Evolutionary conservation across 2,329 filamentous ascomycete species (phyloP).

Genomic region (Penicillium thymicola): DNA sequence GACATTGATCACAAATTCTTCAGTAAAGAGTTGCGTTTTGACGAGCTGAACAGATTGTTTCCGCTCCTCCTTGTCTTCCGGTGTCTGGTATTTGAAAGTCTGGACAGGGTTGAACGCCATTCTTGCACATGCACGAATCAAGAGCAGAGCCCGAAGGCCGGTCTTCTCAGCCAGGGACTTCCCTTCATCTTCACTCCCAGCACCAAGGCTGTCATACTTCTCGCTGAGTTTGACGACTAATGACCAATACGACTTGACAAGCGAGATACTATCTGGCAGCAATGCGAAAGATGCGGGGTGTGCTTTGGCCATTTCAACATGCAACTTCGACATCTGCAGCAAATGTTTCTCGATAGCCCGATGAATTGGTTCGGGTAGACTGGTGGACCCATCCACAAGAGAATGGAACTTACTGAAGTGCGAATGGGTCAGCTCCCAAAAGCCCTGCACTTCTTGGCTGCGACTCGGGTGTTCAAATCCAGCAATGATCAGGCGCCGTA

Average conservation of each 20-base stretch:
- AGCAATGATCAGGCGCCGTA: conserved; percentile 73
- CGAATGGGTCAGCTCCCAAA: conserved; percentile 75
- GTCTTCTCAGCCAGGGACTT: conserved; percentile 69
- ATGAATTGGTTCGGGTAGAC: conserved; percentile 53
- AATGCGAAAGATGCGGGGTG: conserved; percentile 81
- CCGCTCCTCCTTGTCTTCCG: conserved; percentile 73
- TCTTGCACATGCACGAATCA: conserved; percentile 77
- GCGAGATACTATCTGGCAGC: conserved; percentile 72
- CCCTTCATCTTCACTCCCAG: conserved; percentile 48
- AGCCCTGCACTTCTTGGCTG: conserved; percentile 69
- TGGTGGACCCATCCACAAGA: conserved; percentile 58
- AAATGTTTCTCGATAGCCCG: conserved; percentile 77
- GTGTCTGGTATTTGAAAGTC: conserved; percentile 77
- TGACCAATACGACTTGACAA: conserved; percentile 82
- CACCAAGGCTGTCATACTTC: conserved; percentile 50
- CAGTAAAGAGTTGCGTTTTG: conserved; percentile 70
- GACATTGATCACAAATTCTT: conserved; percentile 73
- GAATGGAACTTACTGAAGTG: conserved; percentile 75
- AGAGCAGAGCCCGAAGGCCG: conserved; percentile 74
- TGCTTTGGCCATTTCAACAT: conserved; percentile 75
- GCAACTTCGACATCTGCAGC: conserved; percentile 85
- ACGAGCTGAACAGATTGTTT: conserved; percentile 65
- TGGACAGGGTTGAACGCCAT: conserved; percentile 79
- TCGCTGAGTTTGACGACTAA: conserved; percentile 74
- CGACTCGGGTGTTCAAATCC: conserved; percentile 82